Conservation (phyloP, 805 yeast species). For the Cyberlindnera samutprakarnensis region DNA sequence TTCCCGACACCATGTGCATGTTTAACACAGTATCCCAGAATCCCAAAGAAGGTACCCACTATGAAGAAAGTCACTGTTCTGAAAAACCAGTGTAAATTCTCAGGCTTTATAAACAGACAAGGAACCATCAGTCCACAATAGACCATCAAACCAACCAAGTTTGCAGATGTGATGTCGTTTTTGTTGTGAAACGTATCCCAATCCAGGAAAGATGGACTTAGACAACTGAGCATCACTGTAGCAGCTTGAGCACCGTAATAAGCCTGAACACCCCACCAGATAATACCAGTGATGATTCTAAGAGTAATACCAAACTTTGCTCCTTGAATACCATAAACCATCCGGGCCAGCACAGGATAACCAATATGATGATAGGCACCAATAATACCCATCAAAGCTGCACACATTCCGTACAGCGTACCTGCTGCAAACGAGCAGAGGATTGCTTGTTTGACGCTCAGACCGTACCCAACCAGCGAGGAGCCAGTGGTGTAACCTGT, state of each 20-base stretch:
- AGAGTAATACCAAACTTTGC: conserved; percentile 28
- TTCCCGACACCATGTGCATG: conserved; percentile 23
- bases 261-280: conserved; percentile 34
- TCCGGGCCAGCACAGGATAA: conserved; percentile 30
- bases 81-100: conserved; percentile 22
- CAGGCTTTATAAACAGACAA: conserved; percentile 24
- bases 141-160: conserved; percentile 31
- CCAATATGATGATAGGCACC: conserved; percentile 30
- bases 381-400: conserved; percentile 18
- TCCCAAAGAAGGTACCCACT: conserved; percentile 24
- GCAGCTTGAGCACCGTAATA: conserved; percentile 30
- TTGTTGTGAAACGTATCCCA: conserved; percentile 23
- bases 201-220: conserved; percentile 17
- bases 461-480: conserved; percentile 21
- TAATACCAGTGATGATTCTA: conserved; percentile 28
- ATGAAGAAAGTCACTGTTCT: conserved; percentile 20
- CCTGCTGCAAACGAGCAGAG: conserved; percentile 21
- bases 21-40: conserved; percentile 23
- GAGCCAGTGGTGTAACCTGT: conserved; percentile 31
- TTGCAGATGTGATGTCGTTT: conserved; percentile 30
- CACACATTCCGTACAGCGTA: conserved; percentile 21
- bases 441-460: conserved; percentile 23
- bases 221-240: conserved; percentile 23
- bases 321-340: conserved; percentile 30
- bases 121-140: conserved; percentile 29